Evolutionary conservation across 2,329 filamentous ascomycete species (phyloP).

Genomic region (Chrysosporium keratinophilum): DNA sequence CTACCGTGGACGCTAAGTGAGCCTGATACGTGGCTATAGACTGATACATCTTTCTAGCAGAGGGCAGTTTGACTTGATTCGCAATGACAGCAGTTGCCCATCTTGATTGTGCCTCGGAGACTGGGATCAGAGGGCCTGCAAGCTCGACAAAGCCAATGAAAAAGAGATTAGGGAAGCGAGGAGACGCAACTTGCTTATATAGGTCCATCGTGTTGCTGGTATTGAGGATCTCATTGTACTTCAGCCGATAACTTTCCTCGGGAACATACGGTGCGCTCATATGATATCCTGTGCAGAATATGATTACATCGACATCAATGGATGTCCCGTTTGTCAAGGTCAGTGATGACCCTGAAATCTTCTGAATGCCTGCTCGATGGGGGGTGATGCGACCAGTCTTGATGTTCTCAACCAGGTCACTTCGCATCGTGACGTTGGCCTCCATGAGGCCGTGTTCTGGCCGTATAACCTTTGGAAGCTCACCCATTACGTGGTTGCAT

Average conservation of each 20-base stretch:
- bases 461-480: slow-evolving; percentile 24
- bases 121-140: slow-evolving; percentile 25
- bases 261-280: slow-evolving; percentile 18
- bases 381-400: slow-evolving; percentile 24
- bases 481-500: slow-evolving; percentile 24
- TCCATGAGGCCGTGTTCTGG: slow-evolving; percentile 29
- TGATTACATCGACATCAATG: slow-evolving; percentile 27
- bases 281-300: slow-evolving; percentile 29
- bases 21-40: slow-evolving; percentile 22
- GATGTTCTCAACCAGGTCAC: slow-evolving; percentile 29
- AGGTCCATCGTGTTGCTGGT: slow-evolving; percentile 23
- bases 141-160: slow-evolving; percentile 28
- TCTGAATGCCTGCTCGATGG: slow-evolving; percentile 26
- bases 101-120: slow-evolving; percentile 29
- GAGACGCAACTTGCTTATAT: slow-evolving; percentile 26
- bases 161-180: slow-evolving; percentile 26
- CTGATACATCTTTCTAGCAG: slow-evolving; percentile 21
- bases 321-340: slow-evolving; percentile 22
- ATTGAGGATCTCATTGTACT: slow-evolving; percentile 12
- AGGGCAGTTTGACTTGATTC: slow-evolving; percentile 21
- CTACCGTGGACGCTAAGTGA: slow-evolving; percentile 20
- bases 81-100: slow-evolving; percentile 26
- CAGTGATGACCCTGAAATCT: slow-evolving; percentile 24
- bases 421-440: slow-evolving; percentile 28
- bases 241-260: slow-evolving; percentile 16